Conservation (phyloP, 768 basidiomycete genomes). For the Sporobolomyces roseus region DNA sequence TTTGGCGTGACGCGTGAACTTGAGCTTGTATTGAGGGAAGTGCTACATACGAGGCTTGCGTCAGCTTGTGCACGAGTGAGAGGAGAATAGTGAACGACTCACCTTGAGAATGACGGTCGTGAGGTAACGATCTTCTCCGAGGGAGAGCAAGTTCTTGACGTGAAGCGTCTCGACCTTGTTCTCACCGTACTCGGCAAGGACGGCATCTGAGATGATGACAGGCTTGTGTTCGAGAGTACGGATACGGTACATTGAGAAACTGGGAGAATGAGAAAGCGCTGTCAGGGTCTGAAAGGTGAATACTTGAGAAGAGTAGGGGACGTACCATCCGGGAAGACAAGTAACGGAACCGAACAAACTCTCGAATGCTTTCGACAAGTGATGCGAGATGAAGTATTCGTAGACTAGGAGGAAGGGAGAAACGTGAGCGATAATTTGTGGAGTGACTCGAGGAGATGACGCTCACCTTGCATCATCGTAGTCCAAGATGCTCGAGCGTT, state of each 20-base stretch:
- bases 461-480: conserved; percentile 90
- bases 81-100: neutral
- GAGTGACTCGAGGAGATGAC: conserved; percentile 80
- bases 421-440: conserved; percentile 63
- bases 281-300: neutral
- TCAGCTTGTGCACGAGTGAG: neutral
- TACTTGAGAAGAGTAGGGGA: conserved; percentile 78
- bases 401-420: conserved; percentile 57
- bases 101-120: conserved; percentile 85
- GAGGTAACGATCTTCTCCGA: conserved; percentile 98
- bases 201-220: conserved; percentile 69
- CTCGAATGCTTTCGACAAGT: conserved; percentile 97
- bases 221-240: conserved; percentile 94
- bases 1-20: conserved; percentile 89
- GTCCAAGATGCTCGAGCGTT: conserved; percentile 80
- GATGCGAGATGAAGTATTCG: conserved; percentile 98
- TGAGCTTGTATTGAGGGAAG: conserved; percentile 89
- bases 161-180: conserved; percentile 94
- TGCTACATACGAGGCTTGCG: conserved; percentile 51
- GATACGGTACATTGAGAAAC: conserved; percentile 91
- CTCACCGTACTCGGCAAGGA: conserved; percentile 87
- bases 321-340: conserved; percentile 96
- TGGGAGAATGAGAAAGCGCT: conserved; percentile 54
- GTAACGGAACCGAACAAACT: conserved; percentile 94
- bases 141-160: conserved; percentile 73